A percentile compares a stretch with the other conserved stretches of the same genome.
Conservation (phyloP, 345 rosid species). For the Populus ilicifolia region DNA sequence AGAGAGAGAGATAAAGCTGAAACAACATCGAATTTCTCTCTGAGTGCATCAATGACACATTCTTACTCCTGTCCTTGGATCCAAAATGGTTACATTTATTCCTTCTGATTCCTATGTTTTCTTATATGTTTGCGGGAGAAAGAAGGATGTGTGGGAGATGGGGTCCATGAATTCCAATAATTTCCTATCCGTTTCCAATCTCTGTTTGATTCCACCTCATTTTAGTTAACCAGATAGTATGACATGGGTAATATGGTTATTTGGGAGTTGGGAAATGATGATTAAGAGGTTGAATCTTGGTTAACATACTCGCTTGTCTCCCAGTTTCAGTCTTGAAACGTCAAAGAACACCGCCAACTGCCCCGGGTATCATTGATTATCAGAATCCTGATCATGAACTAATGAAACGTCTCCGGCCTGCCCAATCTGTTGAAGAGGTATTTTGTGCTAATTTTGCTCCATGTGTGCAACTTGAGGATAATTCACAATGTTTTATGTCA, state of each 20-base stretch:
- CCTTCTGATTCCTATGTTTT: not conserved
- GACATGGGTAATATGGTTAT: not conserved
- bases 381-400: constrained; percentile 77
- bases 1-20: not conserved
- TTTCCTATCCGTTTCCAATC: not conserved
- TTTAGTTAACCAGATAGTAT: not conserved
- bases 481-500: not conserved
- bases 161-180: not conserved
- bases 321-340: constrained; percentile 64
- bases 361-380: constrained; percentile 72
- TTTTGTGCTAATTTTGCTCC: constrained; percentile 3
- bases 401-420: constrained; percentile 76
- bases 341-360: constrained; percentile 68
- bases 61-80: not conserved
- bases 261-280: not conserved
- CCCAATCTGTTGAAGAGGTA: constrained; percentile 82
- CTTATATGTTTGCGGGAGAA: not conserved
- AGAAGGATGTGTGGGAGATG: not conserved
- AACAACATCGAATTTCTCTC: not conserved
- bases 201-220: not conserved
- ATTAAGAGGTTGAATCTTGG: constrained; percentile 9
- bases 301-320: constrained; percentile 12
- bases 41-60: not conserved
- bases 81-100: not conserved
- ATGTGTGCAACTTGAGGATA: constrained; percentile 9